phyloP scores from a whole-genome alignment of 306 rosid genomes.

The Cyamopsis tetragonoloba region DNA sequence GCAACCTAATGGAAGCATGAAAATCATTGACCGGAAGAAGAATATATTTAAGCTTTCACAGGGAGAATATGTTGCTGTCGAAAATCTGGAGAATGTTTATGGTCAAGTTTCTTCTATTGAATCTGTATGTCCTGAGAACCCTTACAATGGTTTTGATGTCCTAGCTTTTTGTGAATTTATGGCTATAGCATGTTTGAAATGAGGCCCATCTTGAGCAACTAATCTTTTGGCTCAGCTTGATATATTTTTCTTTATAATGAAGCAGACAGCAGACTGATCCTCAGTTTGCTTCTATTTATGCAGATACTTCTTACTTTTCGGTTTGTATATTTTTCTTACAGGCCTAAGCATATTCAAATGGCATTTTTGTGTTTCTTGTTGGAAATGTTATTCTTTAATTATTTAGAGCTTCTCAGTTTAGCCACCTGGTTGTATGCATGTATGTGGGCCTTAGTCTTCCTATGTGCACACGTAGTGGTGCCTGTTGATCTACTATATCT shows the following conservation, averaged over 20 bases:
- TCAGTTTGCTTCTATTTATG: not conserved
- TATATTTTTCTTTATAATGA: not conserved
- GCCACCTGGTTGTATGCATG: not conserved
- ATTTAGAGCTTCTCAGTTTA: not conserved
- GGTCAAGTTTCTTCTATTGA: slow-evolving; percentile 66
- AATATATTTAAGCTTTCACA: slow-evolving; percentile 97
- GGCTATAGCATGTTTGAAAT: not conserved
- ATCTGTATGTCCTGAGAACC: slow-evolving; percentile 49
- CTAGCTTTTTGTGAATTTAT: not conserved
- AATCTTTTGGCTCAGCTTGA: not conserved
- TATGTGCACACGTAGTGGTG: not conserved
- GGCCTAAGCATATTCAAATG: not conserved
- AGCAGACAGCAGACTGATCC: not conserved
- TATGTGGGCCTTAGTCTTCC: not conserved
- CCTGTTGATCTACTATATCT: slow-evolving; percentile 13
- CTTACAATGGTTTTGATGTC: slow-evolving; percentile 10
- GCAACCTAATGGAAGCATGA: slow-evolving; percentile 94
- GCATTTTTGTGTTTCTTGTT: slow-evolving; percentile 8
- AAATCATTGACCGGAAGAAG: slow-evolving; percentile 94
- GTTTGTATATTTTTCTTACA: not conserved
- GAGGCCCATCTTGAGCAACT: not conserved
- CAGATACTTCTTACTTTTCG: not conserved
- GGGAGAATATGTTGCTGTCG: slow-evolving; percentile 99
- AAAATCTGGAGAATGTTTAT: slow-evolving; percentile 87
- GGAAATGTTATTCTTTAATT: not conserved